These are phyloP conservation scores for Zopfia rhizophila DNA, from an alignment of 2,329 filamentous ascomycete genomes.

Conservation along the genomic window DNA sequence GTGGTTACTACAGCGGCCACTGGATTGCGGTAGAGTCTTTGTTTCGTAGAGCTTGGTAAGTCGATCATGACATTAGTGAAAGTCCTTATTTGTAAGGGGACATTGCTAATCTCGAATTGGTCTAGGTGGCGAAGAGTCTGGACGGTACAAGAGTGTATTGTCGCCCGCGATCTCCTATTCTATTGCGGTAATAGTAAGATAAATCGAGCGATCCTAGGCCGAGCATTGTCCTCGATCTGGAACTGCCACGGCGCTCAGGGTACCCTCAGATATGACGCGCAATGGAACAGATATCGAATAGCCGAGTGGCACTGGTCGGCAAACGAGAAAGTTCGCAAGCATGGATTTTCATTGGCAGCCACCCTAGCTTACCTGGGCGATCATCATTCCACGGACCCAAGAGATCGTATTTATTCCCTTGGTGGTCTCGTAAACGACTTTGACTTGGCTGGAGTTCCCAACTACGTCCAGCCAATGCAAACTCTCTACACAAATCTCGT, in stretches of 20 bases:
- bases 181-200: slow-evolving; percentile 1
- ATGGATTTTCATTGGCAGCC: neutral
- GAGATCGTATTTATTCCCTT: neutral
- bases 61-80: too few species aligned
- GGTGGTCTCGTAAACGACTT: neutral
- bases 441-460: neutral
- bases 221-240: neutral
- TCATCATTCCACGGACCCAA: neutral
- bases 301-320: too few species aligned
- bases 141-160: neutral
- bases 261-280: neutral
- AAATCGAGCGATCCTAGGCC: neutral
- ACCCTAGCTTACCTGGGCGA: neutral
- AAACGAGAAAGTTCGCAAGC: too few species aligned
- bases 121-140: too few species aligned
- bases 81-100: too few species aligned
- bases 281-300: neutral
- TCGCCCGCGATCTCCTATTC: neutral
- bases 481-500: neutral
- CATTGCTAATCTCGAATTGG: too few species aligned
- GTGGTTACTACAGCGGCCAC: neutral
- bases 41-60: too few species aligned
- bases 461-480: neutral
- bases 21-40: too few species aligned
- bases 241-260: neutral